phyloP scores from a whole-genome alignment of 2,329 filamentous ascomycete species.

The Talaromyces piceae region DNA sequence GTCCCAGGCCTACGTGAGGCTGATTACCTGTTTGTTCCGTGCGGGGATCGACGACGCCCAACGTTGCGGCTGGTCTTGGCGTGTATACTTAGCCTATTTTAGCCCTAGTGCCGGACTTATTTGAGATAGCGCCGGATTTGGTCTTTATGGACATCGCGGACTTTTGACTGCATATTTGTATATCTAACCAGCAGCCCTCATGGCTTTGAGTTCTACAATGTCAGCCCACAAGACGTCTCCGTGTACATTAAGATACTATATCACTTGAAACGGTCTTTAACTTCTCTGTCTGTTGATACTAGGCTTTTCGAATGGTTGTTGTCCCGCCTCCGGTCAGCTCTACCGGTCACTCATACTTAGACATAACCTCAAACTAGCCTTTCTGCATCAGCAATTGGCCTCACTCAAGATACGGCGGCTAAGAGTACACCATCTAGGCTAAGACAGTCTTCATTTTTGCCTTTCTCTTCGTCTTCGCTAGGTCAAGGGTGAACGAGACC shows the following conservation, averaged over 20 bases:
- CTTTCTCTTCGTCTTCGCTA: too few species aligned
- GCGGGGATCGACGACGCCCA: background rate
- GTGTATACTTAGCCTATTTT: background rate
- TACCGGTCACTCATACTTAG: background rate
- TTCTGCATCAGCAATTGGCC: background rate
- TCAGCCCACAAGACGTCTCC: too few species aligned
- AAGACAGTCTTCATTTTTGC: too few species aligned
- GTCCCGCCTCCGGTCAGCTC: background rate
- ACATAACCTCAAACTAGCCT: background rate
- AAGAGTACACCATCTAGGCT: too few species aligned
- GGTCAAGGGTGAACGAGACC: too few species aligned
- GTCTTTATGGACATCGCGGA: background rate
- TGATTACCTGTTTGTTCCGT: too few species aligned
- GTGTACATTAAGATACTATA: background rate
- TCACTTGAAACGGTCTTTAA: background rate
- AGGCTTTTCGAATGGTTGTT: background rate
- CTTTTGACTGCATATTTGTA: too few species aligned
- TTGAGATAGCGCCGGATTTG: constrained; percentile 1
- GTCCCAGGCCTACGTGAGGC: too few species aligned
- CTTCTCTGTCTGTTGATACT: background rate
- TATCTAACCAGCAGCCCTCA: too few species aligned
- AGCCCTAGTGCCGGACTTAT: constrained; percentile 1
- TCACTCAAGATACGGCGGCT: too few species aligned
- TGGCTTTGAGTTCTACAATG: too few species aligned
- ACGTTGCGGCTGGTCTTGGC: background rate